phyloP scores from a whole-genome alignment of 2,329 filamentous ascomycete species.

The Arthroderma sp. region DNA sequence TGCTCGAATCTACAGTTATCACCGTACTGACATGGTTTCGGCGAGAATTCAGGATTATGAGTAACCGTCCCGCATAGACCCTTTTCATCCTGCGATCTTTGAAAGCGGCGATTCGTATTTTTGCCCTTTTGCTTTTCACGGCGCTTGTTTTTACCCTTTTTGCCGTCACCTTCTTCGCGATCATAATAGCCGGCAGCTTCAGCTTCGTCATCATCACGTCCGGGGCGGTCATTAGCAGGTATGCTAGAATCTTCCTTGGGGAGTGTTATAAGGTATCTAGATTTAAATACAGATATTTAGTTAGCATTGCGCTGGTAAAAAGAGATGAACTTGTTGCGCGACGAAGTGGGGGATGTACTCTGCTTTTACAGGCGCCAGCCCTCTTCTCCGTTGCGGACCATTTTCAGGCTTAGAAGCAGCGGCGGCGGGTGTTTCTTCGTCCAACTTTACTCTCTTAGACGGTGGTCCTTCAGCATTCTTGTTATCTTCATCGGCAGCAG shows the following conservation, averaged over 20 bases:
- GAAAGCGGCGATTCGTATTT: conserved; percentile 73
- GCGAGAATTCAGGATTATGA: conserved; percentile 67
- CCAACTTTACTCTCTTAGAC: conserved; percentile 49
- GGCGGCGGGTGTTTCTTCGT: conserved; percentile 18
- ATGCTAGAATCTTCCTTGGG: conserved; percentile 19
- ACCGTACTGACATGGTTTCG: conserved; percentile 60
- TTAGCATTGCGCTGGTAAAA: not conserved
- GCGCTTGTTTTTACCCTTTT: conserved; percentile 19
- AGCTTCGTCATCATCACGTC: conserved; percentile 44
- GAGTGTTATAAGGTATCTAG: conserved; percentile 25
- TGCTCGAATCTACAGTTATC: conserved; percentile 73
- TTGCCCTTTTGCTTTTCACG: conserved; percentile 55
- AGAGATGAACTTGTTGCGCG: not conserved
- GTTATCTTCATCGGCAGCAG: not conserved
- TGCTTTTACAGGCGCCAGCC: conserved; percentile 58
- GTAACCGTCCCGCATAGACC: conserved; percentile 65
- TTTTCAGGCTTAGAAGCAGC: conserved; percentile 17
- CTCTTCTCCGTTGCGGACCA: conserved; percentile 35
- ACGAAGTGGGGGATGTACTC: conserved; percentile 43
- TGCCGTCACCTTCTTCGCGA: conserved; percentile 28
- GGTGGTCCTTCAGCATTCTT: conserved; percentile 21
- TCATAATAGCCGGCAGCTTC: conserved; percentile 43
- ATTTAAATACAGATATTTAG: not conserved
- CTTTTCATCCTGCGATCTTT: conserved; percentile 63
- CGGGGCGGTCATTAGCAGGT: conserved; percentile 21